Conservation (phyloP, 73 alveolate genomes). For the Symbiodinium pilosum region DNA sequence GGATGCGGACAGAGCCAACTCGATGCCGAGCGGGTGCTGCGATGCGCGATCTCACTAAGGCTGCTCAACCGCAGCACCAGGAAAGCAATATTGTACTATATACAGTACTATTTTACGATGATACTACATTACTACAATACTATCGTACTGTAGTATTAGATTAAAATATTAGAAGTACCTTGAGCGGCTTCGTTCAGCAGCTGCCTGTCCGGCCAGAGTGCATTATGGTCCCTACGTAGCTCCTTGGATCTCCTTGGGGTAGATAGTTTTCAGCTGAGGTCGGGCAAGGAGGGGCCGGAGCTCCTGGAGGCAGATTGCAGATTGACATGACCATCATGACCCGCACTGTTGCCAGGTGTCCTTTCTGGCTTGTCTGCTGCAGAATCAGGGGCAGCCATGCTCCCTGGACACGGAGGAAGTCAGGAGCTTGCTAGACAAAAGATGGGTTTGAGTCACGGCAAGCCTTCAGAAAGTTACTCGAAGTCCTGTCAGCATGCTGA, state of each 20-base stretch:
- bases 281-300: slow-evolving; percentile 6
- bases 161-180: too few species aligned
- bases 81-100: too few species aligned
- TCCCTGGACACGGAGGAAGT: slow-evolving; percentile 45
- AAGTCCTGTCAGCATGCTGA: background rate
- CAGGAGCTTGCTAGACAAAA: background rate
- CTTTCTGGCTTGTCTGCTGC: slow-evolving; percentile 47
- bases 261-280: background rate
- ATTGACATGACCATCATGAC: background rate
- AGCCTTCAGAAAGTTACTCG: background rate
- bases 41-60: slow-evolving; percentile 54
- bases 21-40: slow-evolving; percentile 73
- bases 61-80: background rate
- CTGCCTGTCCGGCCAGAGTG: too few species aligned
- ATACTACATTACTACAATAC: too few species aligned
- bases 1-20: slow-evolving; percentile 62
- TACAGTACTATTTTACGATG: too few species aligned
- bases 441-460: background rate
- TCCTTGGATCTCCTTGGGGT: too few species aligned
- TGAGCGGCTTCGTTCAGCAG: too few species aligned
- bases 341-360: slow-evolving; percentile 32
- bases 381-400: slow-evolving; percentile 54
- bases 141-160: too few species aligned
- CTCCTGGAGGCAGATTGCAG: background rate
- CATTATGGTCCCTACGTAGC: too few species aligned